Conservation (phyloP, 2,329 filamentous ascomycete genomes). For the Penicillium hordei region DNA sequence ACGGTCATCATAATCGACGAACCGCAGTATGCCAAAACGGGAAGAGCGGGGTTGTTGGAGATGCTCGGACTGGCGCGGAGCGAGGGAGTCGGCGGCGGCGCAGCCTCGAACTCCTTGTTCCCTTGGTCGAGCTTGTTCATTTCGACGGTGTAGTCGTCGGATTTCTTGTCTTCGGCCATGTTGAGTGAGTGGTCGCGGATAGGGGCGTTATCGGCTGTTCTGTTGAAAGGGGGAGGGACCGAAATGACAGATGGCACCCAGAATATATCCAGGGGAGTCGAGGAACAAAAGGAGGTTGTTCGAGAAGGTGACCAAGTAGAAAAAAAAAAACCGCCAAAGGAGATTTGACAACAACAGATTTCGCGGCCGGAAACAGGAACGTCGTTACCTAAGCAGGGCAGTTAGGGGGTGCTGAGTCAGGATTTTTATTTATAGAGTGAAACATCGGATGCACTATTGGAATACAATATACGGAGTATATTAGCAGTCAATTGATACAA, state of each 20-base stretch:
- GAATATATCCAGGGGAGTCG: neutral
- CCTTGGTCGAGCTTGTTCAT: slow-evolving; percentile 61
- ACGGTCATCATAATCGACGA: slow-evolving; percentile 99
- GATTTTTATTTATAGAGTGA: neutral
- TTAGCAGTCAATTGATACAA: neutral
- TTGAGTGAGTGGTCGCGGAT: slow-evolving; percentile 27
- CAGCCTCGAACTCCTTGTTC: slow-evolving; percentile 49
- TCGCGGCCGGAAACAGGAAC: slow-evolving; percentile 11
- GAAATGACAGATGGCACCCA: slow-evolving; percentile 7
- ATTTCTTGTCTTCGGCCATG: slow-evolving; percentile 90
- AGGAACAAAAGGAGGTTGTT: slow-evolving; percentile 1
- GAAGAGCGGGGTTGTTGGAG: slow-evolving; percentile 73
- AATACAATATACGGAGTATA: neutral
- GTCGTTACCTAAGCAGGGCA: slow-evolving; percentile 3
- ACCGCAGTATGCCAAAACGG: slow-evolving; percentile 86
- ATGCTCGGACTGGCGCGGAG: slow-evolving; percentile 46
- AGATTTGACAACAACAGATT: slow-evolving; percentile 13
- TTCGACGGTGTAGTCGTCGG: slow-evolving; percentile 70
- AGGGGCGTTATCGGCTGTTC: neutral
- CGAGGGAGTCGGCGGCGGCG: slow-evolving; percentile 39
- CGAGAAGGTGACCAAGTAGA: slow-evolving; percentile 4
- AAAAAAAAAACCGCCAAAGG: slow-evolving; percentile 2
- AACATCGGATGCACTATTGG: neutral
- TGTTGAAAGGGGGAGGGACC: slow-evolving; percentile 1
- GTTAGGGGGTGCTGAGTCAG: slow-evolving; percentile 15